Conservation (phyloP, 2,329 filamentous ascomycete species). For the Coniochaeta sp. region DNA sequence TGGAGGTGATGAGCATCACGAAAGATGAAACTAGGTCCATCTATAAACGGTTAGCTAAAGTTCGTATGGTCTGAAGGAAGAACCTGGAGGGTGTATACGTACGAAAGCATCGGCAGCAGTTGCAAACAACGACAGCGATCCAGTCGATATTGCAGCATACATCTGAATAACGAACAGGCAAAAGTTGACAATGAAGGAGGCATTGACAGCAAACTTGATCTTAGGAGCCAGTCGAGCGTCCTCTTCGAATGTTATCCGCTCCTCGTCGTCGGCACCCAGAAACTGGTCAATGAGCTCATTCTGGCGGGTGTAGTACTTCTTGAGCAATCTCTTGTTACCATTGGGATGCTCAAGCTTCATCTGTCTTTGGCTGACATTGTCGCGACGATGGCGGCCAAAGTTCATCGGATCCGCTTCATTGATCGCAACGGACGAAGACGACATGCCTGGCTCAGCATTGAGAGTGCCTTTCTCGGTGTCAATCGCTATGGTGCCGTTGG, state of each 20-base stretch:
- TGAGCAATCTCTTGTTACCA: constrained; percentile 32
- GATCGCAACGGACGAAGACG: constrained; percentile 10
- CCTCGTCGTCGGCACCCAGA: constrained; percentile 47
- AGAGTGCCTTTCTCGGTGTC: constrained; percentile 7
- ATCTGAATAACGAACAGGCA: constrained; percentile 50
- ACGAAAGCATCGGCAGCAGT: constrained; percentile 59
- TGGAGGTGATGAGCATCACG: constrained; percentile 54
- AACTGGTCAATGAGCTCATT: constrained; percentile 44
- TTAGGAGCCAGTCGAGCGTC: constrained; percentile 39
- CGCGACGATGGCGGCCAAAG: constrained; percentile 30
- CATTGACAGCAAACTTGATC: constrained; percentile 45
- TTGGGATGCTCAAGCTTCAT: constrained; percentile 40
- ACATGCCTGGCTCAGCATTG: constrained; percentile 4
- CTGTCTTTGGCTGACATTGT: constrained; percentile 32
- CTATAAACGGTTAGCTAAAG: constrained; percentile 18
- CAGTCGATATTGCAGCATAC: constrained; percentile 49
- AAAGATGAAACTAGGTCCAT: constrained; percentile 58
- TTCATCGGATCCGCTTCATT: constrained; percentile 26
- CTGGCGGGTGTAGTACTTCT: constrained; percentile 38
- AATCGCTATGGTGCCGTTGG: not conserved
- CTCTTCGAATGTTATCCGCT: constrained; percentile 42
- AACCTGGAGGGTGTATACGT: constrained; percentile 11
- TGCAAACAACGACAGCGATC: constrained; percentile 55
- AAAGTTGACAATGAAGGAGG: constrained; percentile 42
- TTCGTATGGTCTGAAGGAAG: not conserved